Conservation (phyloP, 1,284 basidiomycete genomes). For the Puccinia hordei region DNA sequence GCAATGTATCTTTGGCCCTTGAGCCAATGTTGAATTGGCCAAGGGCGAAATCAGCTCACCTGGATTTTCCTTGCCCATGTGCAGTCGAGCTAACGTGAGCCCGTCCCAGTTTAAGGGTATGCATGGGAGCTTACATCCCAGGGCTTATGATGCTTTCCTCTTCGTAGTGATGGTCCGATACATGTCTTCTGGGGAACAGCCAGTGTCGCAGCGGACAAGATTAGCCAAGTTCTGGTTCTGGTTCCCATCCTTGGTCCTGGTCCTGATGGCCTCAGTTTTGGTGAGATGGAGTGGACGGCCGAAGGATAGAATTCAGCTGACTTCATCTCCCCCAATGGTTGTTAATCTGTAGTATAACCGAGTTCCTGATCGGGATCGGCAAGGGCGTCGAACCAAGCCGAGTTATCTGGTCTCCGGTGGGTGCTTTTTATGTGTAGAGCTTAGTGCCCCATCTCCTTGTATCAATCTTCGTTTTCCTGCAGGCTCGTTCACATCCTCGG, state of each 20-base stretch:
- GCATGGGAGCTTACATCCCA: too few species aligned
- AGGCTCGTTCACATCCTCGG: constrained; percentile 39
- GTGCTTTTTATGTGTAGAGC: too few species aligned
- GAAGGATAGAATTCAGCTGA: too few species aligned
- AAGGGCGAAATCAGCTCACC: too few species aligned
- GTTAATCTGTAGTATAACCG: neutral
- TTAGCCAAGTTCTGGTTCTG: neutral
- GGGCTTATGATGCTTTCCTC: too few species aligned
- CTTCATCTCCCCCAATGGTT: too few species aligned
- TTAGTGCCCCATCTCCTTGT: neutral
- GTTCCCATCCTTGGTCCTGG: neutral
- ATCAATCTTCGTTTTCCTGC: neutral
- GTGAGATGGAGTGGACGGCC: neutral
- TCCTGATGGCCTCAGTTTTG: constrained; percentile 15
- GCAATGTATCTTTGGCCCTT: too few species aligned
- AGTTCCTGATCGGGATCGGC: neutral
- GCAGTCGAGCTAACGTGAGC: too few species aligned
- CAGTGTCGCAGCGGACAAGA: neutral
- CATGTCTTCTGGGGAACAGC: neutral
- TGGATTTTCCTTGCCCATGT: too few species aligned
- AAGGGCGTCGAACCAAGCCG: neutral
- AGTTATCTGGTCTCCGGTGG: constrained; percentile 13
- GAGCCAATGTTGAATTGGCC: too few species aligned
- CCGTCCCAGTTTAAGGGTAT: too few species aligned
- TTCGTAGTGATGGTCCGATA: too few species aligned